A percentile compares a stretch with the other conserved stretches of the same genome.
Evolutionary conservation across 129 eudicot species (phyloP).

Genomic region (Tagetes patula): DNA sequence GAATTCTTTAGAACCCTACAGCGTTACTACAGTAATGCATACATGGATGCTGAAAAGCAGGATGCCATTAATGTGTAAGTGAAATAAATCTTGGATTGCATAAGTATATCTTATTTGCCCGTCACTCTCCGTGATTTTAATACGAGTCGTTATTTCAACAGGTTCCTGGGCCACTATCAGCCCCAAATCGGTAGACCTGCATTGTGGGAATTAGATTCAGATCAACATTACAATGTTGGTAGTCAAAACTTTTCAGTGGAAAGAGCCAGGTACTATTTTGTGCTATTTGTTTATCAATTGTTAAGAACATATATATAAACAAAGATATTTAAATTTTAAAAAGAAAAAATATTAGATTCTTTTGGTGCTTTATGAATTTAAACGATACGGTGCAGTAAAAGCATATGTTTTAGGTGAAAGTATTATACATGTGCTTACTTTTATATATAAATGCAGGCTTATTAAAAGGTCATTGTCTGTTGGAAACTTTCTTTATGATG

Average conservation of each 20-base stretch:
- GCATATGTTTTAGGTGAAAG: background rate
- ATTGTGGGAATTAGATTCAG: conserved; percentile 97
- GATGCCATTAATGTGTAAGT: conserved; percentile 97
- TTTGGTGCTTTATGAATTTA: background rate
- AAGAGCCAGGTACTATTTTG: conserved; percentile 51
- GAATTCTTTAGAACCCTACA: conserved; percentile 88
- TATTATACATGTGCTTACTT: background rate
- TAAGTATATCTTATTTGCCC: background rate
- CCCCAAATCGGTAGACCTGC: conserved; percentile 88
- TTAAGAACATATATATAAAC: background rate
- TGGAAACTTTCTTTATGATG: conserved; percentile 75
- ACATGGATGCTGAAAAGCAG: conserved; percentile 98
- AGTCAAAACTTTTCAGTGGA: conserved; percentile 53
- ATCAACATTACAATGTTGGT: conserved; percentile 76
- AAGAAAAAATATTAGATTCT: background rate
- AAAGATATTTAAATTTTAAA: background rate
- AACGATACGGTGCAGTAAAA: background rate
- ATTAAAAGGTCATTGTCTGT: conserved; percentile 79
- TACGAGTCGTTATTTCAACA: conserved; percentile 30
- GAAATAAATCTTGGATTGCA: background rate
- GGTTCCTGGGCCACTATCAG: conserved; percentile 94
- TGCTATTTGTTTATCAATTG: conserved; percentile 1
- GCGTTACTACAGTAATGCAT: conserved; percentile 90
- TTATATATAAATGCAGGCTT: conserved; percentile 44
- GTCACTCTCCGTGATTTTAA: conserved; percentile 4